Base-by-base conservation (phyloP, 2,329 filamentous ascomycete species). In the Aspergillus carbonarius region DNA sequence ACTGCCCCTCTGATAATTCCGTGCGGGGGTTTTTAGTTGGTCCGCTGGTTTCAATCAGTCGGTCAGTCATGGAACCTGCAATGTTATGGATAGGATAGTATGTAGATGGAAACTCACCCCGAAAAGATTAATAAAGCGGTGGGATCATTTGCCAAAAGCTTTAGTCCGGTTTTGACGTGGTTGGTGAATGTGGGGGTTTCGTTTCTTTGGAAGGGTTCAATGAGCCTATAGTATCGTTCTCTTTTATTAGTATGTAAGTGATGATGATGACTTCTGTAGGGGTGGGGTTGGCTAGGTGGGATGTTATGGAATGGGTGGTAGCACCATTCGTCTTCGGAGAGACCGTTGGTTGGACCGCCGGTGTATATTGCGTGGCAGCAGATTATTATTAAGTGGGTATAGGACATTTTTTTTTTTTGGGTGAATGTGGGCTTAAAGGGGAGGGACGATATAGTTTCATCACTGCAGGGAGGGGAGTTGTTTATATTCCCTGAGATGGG, bases 291-390 rank as follows among this genome's bases (percentile, higher is more conserved):
- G n/a, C 12, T 13, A 39, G 9, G 1, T 23, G 15, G 25, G n/a
- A 27, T 10, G 15, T 49, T 34, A 18, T 23, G n/a, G n/a, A 3
- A 15, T n/a, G 32, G 5, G 8, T 15, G 10, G 4, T 58, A 65
- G 57, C 59, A 78, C 87, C 88, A 91, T 70, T 90, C 86, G 5
- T 76, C 62, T 69, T 89, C 86, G 59, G 83, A 76, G 18, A 70
- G 62, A 34, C 86, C 86, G 1, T 74, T 73, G 1, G 76, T 74
- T 2, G 81, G 78, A 0, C 86, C 85, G 25, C 87, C 87, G 13
- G 81, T 75, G 81, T 89, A 96, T 58, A 93, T 91, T 27, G 86
- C 90, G 76, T 96, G 92, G 72, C 92, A 93, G 78, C 91, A 95
- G 52, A 96, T 88, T 49, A 96, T 78, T 53, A 96, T 85, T 10